A percentile compares a stretch with the other conserved stretches of the same genome.
These are phyloP conservation scores for Vanilla planifolia DNA, from an alignment of 106 monocot species.

Conservation along the genomic window DNA sequence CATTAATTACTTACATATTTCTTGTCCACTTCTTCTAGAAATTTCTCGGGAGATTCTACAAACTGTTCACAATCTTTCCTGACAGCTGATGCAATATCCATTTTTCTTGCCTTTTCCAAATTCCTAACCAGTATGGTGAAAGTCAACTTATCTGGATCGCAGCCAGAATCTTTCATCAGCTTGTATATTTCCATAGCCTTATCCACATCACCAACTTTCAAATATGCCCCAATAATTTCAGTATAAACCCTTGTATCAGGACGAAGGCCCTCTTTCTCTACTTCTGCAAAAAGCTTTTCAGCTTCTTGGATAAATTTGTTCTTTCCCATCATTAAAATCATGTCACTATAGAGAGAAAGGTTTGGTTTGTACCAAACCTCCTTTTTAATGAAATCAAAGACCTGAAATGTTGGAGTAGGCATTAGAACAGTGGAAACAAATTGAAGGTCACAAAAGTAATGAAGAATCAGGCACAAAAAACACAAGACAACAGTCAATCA, in stretches of 20 bases:
- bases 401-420: conserved; percentile 25
- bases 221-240: conserved; percentile 76
- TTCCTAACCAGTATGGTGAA: conserved; percentile 69
- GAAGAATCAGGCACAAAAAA: too few relatives aligned
- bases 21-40: conserved; percentile 50
- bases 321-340: conserved; percentile 76
- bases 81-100: conserved; percentile 37
- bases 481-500: too few relatives aligned
- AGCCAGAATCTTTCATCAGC: conserved; percentile 57
- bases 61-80: conserved; percentile 51
- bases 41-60: conserved; percentile 42
- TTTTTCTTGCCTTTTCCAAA: conserved; percentile 53
- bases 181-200: conserved; percentile 67
- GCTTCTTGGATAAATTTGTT: conserved; percentile 58
- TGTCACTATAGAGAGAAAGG: conserved; percentile 56
- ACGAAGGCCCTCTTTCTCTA: conserved; percentile 36
- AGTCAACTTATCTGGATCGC: conserved; percentile 56
- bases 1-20: conserved; percentile 42
- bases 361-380: conserved; percentile 66
- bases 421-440: conserved; percentile 12
- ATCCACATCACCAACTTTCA: conserved; percentile 44
- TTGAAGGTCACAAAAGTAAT: too few relatives aligned
- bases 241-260: conserved; percentile 63
- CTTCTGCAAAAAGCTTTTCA: conserved; percentile 42
- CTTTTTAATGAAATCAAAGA: conserved; percentile 51